phyloP scores from a whole-genome alignment of 2,329 filamentous ascomycete species.

The Hypoxylon sp. region DNA sequence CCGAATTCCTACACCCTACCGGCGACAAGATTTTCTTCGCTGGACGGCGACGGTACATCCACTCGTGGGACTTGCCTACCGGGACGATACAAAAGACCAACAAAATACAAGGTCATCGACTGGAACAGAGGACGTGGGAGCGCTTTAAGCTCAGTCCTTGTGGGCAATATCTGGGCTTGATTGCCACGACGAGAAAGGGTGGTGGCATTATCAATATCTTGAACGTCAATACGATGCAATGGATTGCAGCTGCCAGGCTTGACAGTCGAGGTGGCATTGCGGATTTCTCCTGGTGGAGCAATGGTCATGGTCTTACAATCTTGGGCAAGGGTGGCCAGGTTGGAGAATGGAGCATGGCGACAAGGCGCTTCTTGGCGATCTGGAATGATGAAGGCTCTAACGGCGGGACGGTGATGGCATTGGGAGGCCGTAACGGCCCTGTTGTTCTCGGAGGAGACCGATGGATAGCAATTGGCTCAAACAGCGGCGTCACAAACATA shows the following conservation, averaged over 20 bases:
- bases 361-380: conserved; percentile 77
- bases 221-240: conserved; percentile 83
- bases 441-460: conserved; percentile 78
- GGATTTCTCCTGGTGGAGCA: conserved; percentile 93
- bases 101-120: conserved; percentile 78
- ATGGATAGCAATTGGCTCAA: conserved; percentile 90
- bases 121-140: conserved; percentile 93
- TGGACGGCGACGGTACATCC: conserved; percentile 90
- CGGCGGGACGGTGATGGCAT: conserved; percentile 82
- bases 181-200: conserved; percentile 84
- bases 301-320: conserved; percentile 84
- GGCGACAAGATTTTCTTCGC: conserved; percentile 89
- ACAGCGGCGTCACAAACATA: conserved; percentile 89
- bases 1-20: conserved; percentile 79
- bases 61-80: conserved; percentile 89
- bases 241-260: conserved; percentile 84
- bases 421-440: conserved; percentile 78
- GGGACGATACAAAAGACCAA: conserved; percentile 87
- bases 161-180: conserved; percentile 85
- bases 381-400: conserved; percentile 94
- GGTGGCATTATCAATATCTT: conserved; percentile 91
- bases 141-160: conserved; percentile 88
- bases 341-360: conserved; percentile 84
- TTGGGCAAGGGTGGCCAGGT: conserved; percentile 89
- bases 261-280: conserved; percentile 86